Percentiles rank a stretch among this genome's conserved stretches.
Evolutionary conservation across 1,284 basidiomycete genomes (phyloP).

Genomic region (Cryptococcus amylolentus): DNA sequence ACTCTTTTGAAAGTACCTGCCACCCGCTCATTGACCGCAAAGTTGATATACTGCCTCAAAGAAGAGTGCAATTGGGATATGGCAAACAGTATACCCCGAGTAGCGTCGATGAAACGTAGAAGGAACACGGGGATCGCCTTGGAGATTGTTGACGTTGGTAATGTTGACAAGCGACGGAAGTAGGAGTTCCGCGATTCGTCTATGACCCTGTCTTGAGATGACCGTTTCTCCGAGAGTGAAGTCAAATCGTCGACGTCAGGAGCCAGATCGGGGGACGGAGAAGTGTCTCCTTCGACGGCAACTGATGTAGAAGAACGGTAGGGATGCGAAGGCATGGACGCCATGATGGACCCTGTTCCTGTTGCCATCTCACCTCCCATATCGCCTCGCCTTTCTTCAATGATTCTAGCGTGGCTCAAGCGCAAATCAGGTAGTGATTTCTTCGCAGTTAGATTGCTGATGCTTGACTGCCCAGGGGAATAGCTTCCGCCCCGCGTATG

Average conservation of each 20-base stretch:
- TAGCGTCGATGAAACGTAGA: conserved; percentile 74
- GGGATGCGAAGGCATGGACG: too few species aligned
- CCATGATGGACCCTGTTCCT: conserved; percentile 16
- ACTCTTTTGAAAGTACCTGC: conserved; percentile 76
- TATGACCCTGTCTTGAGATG: conserved; percentile 28
- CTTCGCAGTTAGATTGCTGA: conserved; percentile 56
- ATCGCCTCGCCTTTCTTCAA: conserved; percentile 38
- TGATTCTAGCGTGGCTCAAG: conserved; percentile 55
- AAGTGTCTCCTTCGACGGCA: too few species aligned
- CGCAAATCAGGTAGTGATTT: conserved; percentile 86
- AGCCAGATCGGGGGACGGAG: too few species aligned
- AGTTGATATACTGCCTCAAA: conserved; percentile 81
- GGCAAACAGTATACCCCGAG: conserved; percentile 87
- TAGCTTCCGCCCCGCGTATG: conserved; percentile 46
- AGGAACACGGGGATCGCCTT: conserved; percentile 71
- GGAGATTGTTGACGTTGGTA: conserved; percentile 65
- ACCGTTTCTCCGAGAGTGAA: conserved; percentile 9
- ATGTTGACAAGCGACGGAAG: conserved; percentile 75
- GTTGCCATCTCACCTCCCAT: conserved; percentile 22
- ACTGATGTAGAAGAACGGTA: too few species aligned
- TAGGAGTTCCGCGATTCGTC: conserved; percentile 86
- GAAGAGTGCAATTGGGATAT: conserved; percentile 88
- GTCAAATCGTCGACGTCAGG: too few species aligned
- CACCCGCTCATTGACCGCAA: conserved; percentile 81
- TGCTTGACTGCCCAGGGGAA: conserved; percentile 32